phyloP scores from a whole-genome alignment of 2,329 filamentous ascomycete species.

The Didymellaceae sp. region DNA sequence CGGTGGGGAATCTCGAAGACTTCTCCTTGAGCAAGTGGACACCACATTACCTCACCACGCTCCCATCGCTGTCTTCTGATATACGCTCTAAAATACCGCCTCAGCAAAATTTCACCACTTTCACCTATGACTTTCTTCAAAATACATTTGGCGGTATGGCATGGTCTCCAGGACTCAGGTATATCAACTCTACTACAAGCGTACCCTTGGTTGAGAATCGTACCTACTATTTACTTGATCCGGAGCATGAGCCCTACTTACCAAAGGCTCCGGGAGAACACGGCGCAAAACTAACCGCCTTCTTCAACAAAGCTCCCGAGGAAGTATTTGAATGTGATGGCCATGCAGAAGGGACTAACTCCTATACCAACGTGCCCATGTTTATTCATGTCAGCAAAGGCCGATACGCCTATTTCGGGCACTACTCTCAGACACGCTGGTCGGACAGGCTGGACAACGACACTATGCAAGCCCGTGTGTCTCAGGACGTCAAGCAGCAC shows the following conservation, averaged over 20 bases:
- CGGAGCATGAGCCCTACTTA: conserved; percentile 50
- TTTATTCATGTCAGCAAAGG: conserved; percentile 44
- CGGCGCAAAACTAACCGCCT: conserved; percentile 55
- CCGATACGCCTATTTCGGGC: conserved; percentile 54
- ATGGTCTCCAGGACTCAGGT: conserved; percentile 53
- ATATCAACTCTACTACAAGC: conserved; percentile 32
- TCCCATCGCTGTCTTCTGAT: conserved; percentile 29
- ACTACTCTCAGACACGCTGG: conserved; percentile 54
- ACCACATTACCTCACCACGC: conserved; percentile 45
- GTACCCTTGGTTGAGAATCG: conserved; percentile 40
- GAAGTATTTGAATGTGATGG: conserved; percentile 38
- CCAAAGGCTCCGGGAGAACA: conserved; percentile 51
- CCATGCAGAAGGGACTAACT: conserved; percentile 26
- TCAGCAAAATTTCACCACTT: conserved; percentile 37
- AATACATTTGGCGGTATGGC: conserved; percentile 45
- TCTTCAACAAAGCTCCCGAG: conserved; percentile 51
- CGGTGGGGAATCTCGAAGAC: conserved; percentile 4
- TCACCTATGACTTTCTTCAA: conserved; percentile 49
- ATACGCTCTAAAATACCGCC: conserved; percentile 29
- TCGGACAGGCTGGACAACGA: conserved; percentile 55
- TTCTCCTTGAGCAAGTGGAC: conserved; percentile 42
- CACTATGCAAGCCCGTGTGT: conserved; percentile 47
- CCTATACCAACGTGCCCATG: conserved; percentile 50
- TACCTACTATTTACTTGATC: conserved; percentile 53
- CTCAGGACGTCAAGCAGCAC: conserved; percentile 47